Evolutionary conservation across 1,284 basidiomycete genomes (phyloP), one percentile per base, ranked within the genome.

Genomic region (Ustilago loliicola): DNA sequence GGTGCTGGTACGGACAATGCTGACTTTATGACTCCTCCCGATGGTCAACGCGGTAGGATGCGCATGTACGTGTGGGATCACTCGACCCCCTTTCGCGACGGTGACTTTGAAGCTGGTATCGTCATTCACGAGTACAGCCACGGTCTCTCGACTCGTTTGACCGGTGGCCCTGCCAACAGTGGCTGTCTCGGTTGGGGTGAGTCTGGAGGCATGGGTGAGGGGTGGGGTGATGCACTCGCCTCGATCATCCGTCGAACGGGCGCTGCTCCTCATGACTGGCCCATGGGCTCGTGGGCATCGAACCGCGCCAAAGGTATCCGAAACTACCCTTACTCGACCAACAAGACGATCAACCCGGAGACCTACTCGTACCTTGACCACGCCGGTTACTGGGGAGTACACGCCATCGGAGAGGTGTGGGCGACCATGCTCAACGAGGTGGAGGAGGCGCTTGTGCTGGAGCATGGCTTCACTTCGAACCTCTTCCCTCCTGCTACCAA

Each of bases 351-450:
- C 87, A 98, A 97, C 89, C 96, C 95, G 0, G 93, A 93, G 70
- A 93, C 92, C 0, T 98, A 98, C 90, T 93, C 95, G 90, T 96
- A 93, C n/a, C 92, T 98, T 50, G 94, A 98, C 89, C 93, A 93
- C 87, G 92, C 93, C 61, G 93, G 95, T 19, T 86, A 87, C 61
- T 81, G 70, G 67, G 69, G 86, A 55, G 87, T 88, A 23, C 94
- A 95, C 86, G 93, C 93, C 45, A 93, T 95, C 72, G 94, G 95
- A 67, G 95, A 96, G 88, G 95, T 98, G 68, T 98, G 95, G 95
- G 95, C 95, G 21, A 90, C 97, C 88, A 92, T 97, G 69, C 92
- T 98, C 68, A 97, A 94, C 91, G 90, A 83, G 57, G 62, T 83
- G 10, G 79, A 76, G 53, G 83, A 83, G 32, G 72, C 72, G 30